phyloP scores from a whole-genome alignment of 306 rosid species.

The Trifolium fragiferum region DNA sequence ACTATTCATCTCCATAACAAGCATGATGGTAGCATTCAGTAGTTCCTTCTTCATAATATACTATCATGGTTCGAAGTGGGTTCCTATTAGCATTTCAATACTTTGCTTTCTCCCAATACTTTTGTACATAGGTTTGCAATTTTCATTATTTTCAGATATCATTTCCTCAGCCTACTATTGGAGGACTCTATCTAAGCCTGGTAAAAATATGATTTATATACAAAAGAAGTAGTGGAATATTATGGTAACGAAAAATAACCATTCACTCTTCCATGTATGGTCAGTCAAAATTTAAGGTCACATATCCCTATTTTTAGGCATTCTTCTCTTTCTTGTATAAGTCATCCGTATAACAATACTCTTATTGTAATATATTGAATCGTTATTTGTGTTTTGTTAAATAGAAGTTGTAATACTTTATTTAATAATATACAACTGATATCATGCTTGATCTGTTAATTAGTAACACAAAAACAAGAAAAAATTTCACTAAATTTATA shows the following conservation, averaged over 20 bases:
- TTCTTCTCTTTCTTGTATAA: background rate
- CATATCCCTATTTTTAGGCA: background rate
- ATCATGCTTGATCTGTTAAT: background rate
- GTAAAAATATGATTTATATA: conserved; percentile 1
- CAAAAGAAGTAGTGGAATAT: background rate
- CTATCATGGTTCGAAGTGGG: conserved; percentile 22
- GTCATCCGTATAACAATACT: background rate
- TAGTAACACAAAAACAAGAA: background rate
- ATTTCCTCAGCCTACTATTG: conserved; percentile 43
- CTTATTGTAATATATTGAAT: background rate
- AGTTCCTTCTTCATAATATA: conserved; percentile 49
- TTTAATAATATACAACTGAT: background rate
- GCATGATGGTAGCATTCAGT: conserved; percentile 55
- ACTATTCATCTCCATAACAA: conserved; percentile 47
- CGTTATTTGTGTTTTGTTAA: no score
- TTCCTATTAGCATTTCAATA: conserved; percentile 34
- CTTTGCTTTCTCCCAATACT: conserved; percentile 30
- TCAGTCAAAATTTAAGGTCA: no score
- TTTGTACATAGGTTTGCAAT: conserved; percentile 33
- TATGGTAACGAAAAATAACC: background rate
- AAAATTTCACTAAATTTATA: background rate
- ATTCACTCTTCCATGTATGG: background rate
- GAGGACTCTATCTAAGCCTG: conserved; percentile 2
- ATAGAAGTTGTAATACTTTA: background rate
- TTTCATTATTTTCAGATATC: conserved; percentile 22